Conservation (phyloP, 495 filamentous ascomycete genomes). For the Trichoderma asperelloides region DNA sequence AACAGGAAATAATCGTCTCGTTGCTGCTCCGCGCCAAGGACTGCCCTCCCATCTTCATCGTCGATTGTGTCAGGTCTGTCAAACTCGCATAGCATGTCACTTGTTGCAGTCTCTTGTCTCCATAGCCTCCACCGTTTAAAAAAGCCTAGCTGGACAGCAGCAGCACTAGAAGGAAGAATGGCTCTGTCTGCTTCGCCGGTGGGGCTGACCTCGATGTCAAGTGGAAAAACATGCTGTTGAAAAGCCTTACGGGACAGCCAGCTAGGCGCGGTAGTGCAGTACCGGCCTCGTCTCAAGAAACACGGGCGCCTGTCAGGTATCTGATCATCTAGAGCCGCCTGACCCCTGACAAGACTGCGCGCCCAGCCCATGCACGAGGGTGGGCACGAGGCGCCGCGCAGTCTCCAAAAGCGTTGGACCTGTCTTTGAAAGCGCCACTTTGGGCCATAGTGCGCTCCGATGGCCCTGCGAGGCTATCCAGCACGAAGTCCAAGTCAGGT, state of each 20-base stretch:
- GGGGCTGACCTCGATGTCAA: not conserved
- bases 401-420: not conserved
- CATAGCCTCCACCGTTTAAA: conserved; percentile 2
- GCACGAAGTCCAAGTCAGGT: not conserved
- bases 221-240: not conserved
- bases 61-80: not conserved
- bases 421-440: not conserved
- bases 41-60: not conserved
- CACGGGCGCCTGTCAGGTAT: not conserved
- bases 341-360: not conserved
- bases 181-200: not conserved
- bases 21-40: too few species aligned
- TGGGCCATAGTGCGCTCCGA: not conserved
- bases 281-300: not conserved
- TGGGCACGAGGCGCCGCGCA: conserved; percentile 3
- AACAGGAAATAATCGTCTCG: too few species aligned
- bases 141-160: not conserved
- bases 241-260: not conserved
- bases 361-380: not conserved
- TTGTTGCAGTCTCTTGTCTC: not conserved
- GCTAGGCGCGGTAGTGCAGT: not conserved
- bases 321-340: not conserved
- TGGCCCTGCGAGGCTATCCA: conserved; percentile 1
- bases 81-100: too few species aligned
- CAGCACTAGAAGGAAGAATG: not conserved